These are phyloP conservation scores for Suillus decipiens DNA, from an alignment of 768 basidiomycete species.

Conservation along the genomic window DNA sequence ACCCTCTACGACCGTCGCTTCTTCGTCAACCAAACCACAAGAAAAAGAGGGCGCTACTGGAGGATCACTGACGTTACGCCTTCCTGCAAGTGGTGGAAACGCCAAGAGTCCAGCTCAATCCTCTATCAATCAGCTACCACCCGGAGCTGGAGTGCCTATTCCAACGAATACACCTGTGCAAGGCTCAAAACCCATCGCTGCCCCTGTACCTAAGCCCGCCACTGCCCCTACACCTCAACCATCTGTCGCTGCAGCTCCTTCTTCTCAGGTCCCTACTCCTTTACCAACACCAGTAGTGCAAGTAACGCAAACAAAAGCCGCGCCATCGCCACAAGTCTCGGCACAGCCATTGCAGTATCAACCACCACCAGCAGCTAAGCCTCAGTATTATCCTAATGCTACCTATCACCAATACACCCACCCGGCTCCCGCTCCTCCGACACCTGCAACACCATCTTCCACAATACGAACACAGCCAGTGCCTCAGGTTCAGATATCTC, in stretches of 20 bases:
- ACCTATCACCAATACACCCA: slow-evolving; percentile 41
- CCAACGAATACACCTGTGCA: slow-evolving; percentile 19
- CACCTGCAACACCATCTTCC: slow-evolving; percentile 17
- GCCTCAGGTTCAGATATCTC: slow-evolving; percentile 22
- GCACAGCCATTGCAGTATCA: slow-evolving; percentile 35
- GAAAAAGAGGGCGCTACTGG: slow-evolving; percentile 15
- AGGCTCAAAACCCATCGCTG: slow-evolving; percentile 25
- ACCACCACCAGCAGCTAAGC: slow-evolving; percentile 24
- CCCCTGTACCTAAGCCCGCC: slow-evolving; percentile 22
- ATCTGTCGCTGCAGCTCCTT: slow-evolving; percentile 20
- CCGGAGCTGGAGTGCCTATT: slow-evolving; percentile 13
- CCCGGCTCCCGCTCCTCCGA: slow-evolving; percentile 26
- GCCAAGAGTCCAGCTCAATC: slow-evolving; percentile 26
- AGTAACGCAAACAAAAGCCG: slow-evolving; percentile 7
- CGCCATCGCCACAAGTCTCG: slow-evolving; percentile 36
- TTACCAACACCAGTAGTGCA: slow-evolving; percentile 17
- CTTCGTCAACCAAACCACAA: slow-evolving; percentile 15
- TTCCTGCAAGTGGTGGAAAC: slow-evolving; percentile 21
- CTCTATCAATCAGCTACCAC: slow-evolving; percentile 23
- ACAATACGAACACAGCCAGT: slow-evolving; percentile 8
- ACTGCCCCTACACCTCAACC: slow-evolving; percentile 27
- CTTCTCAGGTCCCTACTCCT: slow-evolving; percentile 23
- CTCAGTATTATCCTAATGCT: slow-evolving; percentile 52
- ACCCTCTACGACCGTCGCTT: slow-evolving; percentile 9
- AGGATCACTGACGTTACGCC: slow-evolving; percentile 23